phyloP scores from a whole-genome alignment of 129 eudicot genomes.

The Kitagawia praeruptora region DNA sequence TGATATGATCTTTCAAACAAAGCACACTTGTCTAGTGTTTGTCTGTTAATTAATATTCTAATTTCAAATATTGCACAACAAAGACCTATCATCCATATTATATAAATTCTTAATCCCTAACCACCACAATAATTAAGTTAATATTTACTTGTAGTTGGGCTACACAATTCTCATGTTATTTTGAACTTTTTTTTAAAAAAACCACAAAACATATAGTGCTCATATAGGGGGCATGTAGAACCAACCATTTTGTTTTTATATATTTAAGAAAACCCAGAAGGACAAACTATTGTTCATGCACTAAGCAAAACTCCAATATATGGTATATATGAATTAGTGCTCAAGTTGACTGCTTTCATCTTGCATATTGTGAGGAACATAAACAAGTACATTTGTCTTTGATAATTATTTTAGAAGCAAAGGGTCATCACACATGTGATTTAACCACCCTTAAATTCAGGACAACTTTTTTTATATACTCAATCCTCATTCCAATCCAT shows the following conservation, averaged over 20 bases:
- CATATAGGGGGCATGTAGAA: background rate
- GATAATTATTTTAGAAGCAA: conserved; percentile 39
- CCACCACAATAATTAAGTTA: background rate
- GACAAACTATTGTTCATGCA: background rate
- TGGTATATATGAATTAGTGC: conserved; percentile 12
- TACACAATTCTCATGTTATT: background rate
- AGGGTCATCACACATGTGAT: conserved; percentile 40
- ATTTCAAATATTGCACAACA: background rate
- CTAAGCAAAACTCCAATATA: conserved; percentile 9
- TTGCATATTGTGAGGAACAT: conserved; percentile 32
- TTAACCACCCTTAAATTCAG: conserved; percentile 51
- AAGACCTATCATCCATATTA: background rate
- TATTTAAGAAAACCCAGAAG: background rate
- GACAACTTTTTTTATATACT: conserved; percentile 17
- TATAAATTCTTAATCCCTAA: background rate
- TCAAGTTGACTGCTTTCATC: conserved; percentile 23
- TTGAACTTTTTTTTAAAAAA: background rate
- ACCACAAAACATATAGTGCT: background rate
- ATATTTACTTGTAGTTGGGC: background rate
- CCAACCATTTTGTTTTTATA: background rate
- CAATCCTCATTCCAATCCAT: conserved; percentile 26
- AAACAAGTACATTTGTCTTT: conserved; percentile 41
- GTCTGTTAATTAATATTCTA: background rate
- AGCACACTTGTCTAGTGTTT: background rate
- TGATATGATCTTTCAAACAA: background rate